Evolutionary conservation across 768 basidiomycete species (phyloP), one percentile per base, ranked within the genome.

Genomic region (Pleurotus tuoliensis): DNA sequence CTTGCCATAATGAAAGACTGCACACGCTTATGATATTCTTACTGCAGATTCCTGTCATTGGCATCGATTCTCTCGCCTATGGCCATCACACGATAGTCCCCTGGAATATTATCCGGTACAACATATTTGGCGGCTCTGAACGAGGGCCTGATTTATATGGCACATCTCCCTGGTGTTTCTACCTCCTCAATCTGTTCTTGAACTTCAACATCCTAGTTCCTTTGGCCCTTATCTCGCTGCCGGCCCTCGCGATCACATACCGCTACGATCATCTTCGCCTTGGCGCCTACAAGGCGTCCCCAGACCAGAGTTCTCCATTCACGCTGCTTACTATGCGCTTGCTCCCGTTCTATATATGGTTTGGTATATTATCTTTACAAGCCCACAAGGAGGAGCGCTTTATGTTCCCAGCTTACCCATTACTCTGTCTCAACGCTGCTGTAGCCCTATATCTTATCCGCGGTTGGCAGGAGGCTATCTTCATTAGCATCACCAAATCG

Each of bases 351-450:
- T 98, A 98, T 71, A 61, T 98, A n/a, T 98, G 97, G 96, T 64
- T 87, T 46, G 81, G 71, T 1, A 87, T 97, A 59, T 73, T 99
- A 61, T 85, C 84, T 3, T 62, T 77, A 2, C 96, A 98, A 72
- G 75, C 88, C 1, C 97, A 99, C 72, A 99, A 99, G 73, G 97
- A 99, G 71, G 97, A 99, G 67, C 81, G 97, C n/a, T 99, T 99
- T 75, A 90, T 98, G 86, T 98, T 87, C 70, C 96, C 97, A 0
- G 88, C 83, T 2, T 98, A 96, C 68, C 90, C 93, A 1, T 70
- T 98, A 30, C 71, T 98, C 47, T 93, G 92, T 66, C 93, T 98
- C 73, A 98, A 98, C 66, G 96, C 94, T 0, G 92, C 93, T 3
- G 86, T 94, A n/a, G 79, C 87, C 11, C 61, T 96, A 9, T 98